Evolutionary conservation across 345 rosid genomes (phyloP).

Genomic region (Theobroma cacao): DNA sequence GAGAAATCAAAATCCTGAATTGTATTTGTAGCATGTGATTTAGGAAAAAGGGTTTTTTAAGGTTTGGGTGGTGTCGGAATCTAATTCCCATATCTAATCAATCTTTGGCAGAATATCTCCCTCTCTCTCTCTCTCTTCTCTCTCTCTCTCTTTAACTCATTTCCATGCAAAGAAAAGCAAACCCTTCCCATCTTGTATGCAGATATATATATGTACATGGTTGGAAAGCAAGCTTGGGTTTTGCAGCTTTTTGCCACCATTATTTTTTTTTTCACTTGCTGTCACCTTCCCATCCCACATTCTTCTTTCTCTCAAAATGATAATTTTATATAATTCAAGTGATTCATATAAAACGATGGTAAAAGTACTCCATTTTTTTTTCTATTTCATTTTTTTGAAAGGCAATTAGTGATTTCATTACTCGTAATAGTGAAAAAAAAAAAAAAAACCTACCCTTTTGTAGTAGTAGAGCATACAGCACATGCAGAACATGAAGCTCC

Average conservation of each 20-base stretch:
- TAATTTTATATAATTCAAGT: no score
- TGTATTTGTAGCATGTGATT: background rate
- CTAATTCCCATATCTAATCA: slow-evolving; percentile 46
- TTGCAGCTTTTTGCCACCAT: slow-evolving; percentile 36
- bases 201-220: background rate
- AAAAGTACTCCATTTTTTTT: no score
- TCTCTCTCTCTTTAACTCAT: slow-evolving; percentile 29
- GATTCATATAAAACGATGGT: no score
- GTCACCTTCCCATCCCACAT: slow-evolving; percentile 26
- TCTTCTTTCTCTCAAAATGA: no score
- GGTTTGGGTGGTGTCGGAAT: slow-evolving; percentile 42
- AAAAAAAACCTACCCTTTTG: no score
- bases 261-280: slow-evolving; percentile 16
- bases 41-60: background rate
- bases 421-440: no score
- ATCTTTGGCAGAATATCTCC: slow-evolving; percentile 28
- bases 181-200: slow-evolving; percentile 17
- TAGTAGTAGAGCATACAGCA: no score
- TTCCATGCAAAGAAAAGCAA: slow-evolving; percentile 38
- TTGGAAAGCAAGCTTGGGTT: slow-evolving; percentile 22
- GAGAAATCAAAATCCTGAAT: background rate
- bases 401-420: no score
- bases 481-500: no score
- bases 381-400: no score
- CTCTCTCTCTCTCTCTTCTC: no score